Base-by-base conservation (phyloP, 2,329 filamentous ascomycete genomes). In the Ustulina deusta region DNA sequence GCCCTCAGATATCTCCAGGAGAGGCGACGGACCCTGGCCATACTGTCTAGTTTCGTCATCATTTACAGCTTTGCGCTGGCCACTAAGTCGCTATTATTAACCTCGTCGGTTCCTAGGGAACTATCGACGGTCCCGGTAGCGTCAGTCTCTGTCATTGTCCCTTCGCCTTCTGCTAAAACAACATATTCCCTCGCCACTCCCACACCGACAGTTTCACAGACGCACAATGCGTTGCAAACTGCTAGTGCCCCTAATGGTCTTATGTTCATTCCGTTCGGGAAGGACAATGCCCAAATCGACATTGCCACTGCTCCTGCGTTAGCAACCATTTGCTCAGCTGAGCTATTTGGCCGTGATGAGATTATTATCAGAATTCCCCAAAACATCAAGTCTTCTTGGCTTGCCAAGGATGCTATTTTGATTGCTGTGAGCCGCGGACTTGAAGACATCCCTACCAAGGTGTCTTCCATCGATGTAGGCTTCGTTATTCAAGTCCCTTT, bases 301-400 rank as follows among this genome's bases (percentile, higher is more conserved):
- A 65, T 73, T 29, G 55, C 71, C 22, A 72, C 76, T 17, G 51
- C 72, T 17, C 73, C 79, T 34, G 68, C 74, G 29, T 77, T 77
- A 66, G 77, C 75, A 57, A 75, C 76, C 6, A 71, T 82, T n/a
- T 87, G 84, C 75, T 81, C 81, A 1, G 84, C 82, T 13, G 80
- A 84, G 63, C 73, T 83, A 15, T 74, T 81, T 66, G 81, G 83
- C 64, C 79, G 81, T 61, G 83, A 84, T 62, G 83, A 87, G 66
- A 83, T 90, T 34, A 75, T 89, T 58, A 82, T 90, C 58, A 84
- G 82, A 58, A 84, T 90, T 13, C 83, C 86, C 2, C 78, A 80
- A 55, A 79, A 75, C 52, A 84, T 80, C 73, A 89, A 84, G 76
- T 82, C 81, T 51, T 80, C 79, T 29, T 90, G 87, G 87, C 80